These are phyloP conservation scores for Euphorbia lathyris DNA, from an alignment of 345 rosid genomes.

Conservation along the genomic window DNA sequence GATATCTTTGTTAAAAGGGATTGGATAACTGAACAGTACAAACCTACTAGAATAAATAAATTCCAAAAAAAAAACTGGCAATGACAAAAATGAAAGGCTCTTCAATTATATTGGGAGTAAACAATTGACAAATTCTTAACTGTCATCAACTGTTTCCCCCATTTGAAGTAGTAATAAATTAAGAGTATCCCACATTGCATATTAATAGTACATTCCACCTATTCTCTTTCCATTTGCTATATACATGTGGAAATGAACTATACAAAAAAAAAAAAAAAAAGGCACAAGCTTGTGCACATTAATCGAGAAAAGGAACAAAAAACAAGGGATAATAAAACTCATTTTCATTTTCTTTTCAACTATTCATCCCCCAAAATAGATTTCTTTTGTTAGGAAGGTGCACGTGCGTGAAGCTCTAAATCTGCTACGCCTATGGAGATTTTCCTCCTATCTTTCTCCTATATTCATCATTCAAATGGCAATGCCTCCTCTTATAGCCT, in stretches of 20 bases:
- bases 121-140: background rate
- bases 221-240: background rate
- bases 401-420: conserved; percentile 11
- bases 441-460: background rate
- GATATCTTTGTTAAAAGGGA: too few relatives aligned
- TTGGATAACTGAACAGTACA: background rate
- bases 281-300: conserved; percentile 6
- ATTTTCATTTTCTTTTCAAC: background rate
- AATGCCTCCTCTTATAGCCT: conserved; percentile 26
- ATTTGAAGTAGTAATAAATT: background rate
- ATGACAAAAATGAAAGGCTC: background rate
- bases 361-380: background rate
- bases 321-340: background rate
- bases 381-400: background rate
- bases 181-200: background rate
- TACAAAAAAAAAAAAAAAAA: background rate
- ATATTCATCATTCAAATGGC: background rate
- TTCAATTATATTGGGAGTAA: background rate
- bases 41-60: background rate
- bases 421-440: background rate
- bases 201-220: background rate
- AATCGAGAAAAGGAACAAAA: conserved; percentile 17
- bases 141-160: background rate
- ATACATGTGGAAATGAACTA: background rate
- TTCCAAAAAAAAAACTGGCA: too few relatives aligned